A percentile compares a stretch with the other conserved stretches of the same genome.
Evolutionary conservation across 163 green algal genomes (phyloP).

Genomic region (Chloromonas sp.): DNA sequence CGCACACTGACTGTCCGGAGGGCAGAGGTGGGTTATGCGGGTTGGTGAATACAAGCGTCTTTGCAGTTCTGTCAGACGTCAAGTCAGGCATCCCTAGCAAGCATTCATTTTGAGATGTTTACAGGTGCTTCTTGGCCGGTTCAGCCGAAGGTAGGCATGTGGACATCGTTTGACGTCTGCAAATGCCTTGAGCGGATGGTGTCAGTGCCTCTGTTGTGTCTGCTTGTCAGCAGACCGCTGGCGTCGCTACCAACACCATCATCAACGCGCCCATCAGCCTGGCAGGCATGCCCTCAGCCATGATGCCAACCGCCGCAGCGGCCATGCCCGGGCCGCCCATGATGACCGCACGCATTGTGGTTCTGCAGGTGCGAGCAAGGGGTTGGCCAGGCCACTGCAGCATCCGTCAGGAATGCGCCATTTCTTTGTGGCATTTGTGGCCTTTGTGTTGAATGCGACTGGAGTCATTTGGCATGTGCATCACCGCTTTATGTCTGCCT

Average conservation of each 20-base stretch:
- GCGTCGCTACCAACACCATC: background rate
- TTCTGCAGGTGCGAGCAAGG: slow-evolving; percentile 7
- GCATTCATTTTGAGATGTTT: no score
- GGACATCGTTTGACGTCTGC: no score
- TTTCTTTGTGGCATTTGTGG: no score
- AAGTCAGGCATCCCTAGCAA: background rate
- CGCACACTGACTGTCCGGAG: slow-evolving; percentile 85
- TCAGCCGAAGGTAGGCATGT: no score
- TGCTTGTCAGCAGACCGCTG: background rate
- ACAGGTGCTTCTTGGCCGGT: no score
- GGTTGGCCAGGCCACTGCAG: no score
- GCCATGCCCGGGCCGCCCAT: background rate
- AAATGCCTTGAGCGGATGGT: background rate
- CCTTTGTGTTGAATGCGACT: no score
- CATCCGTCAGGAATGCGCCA: no score
- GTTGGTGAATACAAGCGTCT: background rate
- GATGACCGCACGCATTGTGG: slow-evolving; percentile 10
- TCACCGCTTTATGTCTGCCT: no score
- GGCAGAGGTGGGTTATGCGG: slow-evolving; percentile 48
- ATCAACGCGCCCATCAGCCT: slow-evolving; percentile 1
- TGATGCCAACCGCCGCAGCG: background rate
- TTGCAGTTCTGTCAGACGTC: background rate
- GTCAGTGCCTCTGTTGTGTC: background rate
- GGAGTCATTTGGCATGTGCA: no score
- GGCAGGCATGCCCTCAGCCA: background rate